Conservation (phyloP, 1,284 basidiomycete genomes). For the Ustilago trichophora region DNA sequence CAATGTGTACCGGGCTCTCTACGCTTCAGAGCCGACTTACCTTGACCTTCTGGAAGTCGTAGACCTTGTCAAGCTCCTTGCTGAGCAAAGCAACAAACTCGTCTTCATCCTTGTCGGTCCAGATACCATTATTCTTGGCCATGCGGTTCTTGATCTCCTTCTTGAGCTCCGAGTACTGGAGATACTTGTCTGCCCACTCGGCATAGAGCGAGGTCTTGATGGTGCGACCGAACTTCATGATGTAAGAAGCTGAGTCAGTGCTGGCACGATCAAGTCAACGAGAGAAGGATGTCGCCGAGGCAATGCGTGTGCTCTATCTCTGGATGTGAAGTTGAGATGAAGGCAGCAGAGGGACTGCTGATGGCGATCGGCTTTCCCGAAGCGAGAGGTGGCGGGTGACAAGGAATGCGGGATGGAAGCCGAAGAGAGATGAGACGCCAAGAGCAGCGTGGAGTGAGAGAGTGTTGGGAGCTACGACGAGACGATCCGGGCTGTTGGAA, state of each 20-base stretch:
- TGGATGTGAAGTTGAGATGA: no score
- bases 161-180: constrained; percentile 66
- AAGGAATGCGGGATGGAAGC: not conserved
- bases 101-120: constrained; percentile 66
- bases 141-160: constrained; percentile 66
- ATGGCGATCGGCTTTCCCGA: no score
- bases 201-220: constrained; percentile 66
- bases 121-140: constrained; percentile 60
- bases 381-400: no score
- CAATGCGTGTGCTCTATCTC: no score
- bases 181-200: constrained; percentile 65
- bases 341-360: no score
- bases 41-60: constrained; percentile 92
- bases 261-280: not conserved
- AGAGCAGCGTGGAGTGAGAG: no score
- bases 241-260: not conserved
- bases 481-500: no score
- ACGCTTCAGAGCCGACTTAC: not conserved
- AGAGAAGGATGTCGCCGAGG: not conserved
- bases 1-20: no score
- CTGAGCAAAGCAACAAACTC: constrained; percentile 72
- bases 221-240: constrained; percentile 66
- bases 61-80: constrained; percentile 91
- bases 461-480: no score
- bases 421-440: not conserved